These are phyloP conservation scores for Sherardia arvensis DNA, from an alignment of 257 asterid species.

Conservation along the genomic window DNA sequence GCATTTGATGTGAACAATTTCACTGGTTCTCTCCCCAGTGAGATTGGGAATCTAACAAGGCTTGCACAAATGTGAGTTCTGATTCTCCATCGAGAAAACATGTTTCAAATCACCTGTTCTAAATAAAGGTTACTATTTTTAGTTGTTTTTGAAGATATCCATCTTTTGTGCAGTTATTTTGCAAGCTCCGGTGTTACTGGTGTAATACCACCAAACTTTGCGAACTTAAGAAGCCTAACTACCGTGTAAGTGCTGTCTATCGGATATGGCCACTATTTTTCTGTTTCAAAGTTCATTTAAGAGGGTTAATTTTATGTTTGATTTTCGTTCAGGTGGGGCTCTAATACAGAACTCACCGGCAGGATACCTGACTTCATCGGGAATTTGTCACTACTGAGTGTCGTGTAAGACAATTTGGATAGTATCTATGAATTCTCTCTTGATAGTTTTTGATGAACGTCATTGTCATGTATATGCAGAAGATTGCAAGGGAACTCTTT, in stretches of 20 bases:
- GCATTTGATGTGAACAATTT: conserved; percentile 50
- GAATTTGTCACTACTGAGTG: conserved; percentile 40
- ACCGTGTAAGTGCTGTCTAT: conserved; percentile 30
- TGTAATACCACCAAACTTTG: conserved; percentile 41
- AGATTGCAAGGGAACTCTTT: conserved; percentile 76
- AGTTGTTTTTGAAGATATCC: background rate
- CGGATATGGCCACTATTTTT: background rate
- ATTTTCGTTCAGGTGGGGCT: conserved; percentile 43
- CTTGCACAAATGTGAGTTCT: conserved; percentile 46
- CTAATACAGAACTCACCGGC: conserved; percentile 57
- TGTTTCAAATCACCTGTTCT: background rate
- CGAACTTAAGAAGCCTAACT: conserved; percentile 28
- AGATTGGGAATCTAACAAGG: conserved; percentile 51
- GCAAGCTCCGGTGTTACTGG: conserved; percentile 56
- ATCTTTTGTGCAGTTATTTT: conserved; percentile 27
- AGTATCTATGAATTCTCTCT: background rate
- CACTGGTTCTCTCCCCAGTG: conserved; percentile 68
- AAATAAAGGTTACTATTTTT: background rate
- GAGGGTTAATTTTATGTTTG: conserved; percentile 10
- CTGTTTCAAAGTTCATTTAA: conserved; percentile 7
- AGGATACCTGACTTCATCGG: conserved; percentile 69
- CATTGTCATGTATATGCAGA: conserved; percentile 27
- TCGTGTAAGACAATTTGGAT: conserved; percentile 38
- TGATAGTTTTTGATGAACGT: conserved; percentile 8
- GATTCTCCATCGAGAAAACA: background rate